Evolutionary conservation across 768 basidiomycete species (phyloP).

Genomic region (Roridomyces roridus): DNA sequence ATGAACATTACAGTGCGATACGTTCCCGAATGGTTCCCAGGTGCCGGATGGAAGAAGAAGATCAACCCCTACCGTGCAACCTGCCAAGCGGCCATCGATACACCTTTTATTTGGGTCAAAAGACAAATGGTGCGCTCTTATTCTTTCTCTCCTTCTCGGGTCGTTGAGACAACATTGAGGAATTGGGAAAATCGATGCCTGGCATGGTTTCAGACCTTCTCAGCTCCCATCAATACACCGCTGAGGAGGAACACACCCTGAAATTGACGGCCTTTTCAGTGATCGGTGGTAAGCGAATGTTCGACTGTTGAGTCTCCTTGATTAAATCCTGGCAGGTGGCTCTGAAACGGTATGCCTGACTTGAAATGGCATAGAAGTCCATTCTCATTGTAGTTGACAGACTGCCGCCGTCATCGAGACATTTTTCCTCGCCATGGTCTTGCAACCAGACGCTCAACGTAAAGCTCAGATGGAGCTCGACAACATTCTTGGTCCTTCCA

Average conservation of each 20-base stretch:
- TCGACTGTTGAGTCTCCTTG: not conserved
- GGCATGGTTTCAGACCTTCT: constrained; percentile 19
- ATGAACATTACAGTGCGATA: too few relatives aligned
- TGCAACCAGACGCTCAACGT: constrained; percentile 29
- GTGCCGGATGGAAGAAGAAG: constrained; percentile 33
- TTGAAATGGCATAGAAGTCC: too few relatives aligned
- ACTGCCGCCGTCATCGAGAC: constrained; percentile 16
- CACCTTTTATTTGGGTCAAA: constrained; percentile 39
- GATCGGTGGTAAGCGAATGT: constrained; percentile 27
- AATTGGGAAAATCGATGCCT: constrained; percentile 16
- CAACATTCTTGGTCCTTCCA: constrained; percentile 26
- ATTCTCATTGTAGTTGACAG: not conserved
- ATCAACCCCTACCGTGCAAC: constrained; percentile 16
- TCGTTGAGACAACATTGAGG: constrained; percentile 4
- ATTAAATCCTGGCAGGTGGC: constrained; percentile 8
- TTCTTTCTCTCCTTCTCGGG: not conserved
- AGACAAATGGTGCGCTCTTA: constrained; percentile 41
- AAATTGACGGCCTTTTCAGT: constrained; percentile 36
- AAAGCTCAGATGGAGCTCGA: constrained; percentile 37
- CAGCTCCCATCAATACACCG: not conserved
- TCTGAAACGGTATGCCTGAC: constrained; percentile 16
- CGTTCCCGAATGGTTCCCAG: constrained; percentile 40
- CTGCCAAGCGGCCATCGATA: constrained; percentile 24
- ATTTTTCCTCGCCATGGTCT: constrained; percentile 33
- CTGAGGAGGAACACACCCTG: constrained; percentile 12